These are phyloP conservation scores for Yarrowia porcina DNA, from an alignment of 805 yeast genomes.

Conservation along the genomic window DNA sequence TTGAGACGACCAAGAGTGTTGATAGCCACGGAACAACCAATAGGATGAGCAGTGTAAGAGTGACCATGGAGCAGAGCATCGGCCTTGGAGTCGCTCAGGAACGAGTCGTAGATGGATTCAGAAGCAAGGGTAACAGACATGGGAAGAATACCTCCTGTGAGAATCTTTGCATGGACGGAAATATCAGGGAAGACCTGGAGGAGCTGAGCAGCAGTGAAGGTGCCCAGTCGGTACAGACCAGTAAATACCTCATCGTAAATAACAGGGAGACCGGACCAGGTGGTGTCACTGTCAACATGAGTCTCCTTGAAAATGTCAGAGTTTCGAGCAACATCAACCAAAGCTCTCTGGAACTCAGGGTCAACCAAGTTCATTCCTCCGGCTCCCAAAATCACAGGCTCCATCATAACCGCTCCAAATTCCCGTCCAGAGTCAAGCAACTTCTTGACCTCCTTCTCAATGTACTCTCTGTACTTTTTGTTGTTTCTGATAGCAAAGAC, in stretches of 20 bases:
- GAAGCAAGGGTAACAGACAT: slow-evolving; percentile 32
- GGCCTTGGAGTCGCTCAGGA: slow-evolving; percentile 30
- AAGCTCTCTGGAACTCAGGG: slow-evolving; percentile 32
- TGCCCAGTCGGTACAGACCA: slow-evolving; percentile 34
- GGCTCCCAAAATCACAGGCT: slow-evolving; percentile 34
- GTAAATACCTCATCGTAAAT: slow-evolving; percentile 35
- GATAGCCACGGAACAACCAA: slow-evolving; percentile 33
- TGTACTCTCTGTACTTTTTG: slow-evolving; percentile 27
- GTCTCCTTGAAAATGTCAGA: slow-evolving; percentile 25
- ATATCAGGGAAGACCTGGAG: slow-evolving; percentile 32
- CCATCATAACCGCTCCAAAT: slow-evolving; percentile 34
- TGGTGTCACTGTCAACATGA: not conserved
- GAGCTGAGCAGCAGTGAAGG: slow-evolving; percentile 28
- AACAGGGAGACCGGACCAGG: slow-evolving; percentile 33
- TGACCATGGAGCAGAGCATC: slow-evolving; percentile 35
- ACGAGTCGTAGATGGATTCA: slow-evolving; percentile 31
- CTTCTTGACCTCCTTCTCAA: slow-evolving; percentile 20
- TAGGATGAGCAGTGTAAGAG: slow-evolving; percentile 35
- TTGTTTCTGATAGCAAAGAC: slow-evolving; percentile 28
- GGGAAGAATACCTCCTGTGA: slow-evolving; percentile 35
- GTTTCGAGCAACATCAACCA: slow-evolving; percentile 31
- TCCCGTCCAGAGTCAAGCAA: slow-evolving; percentile 28
- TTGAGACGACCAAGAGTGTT: slow-evolving; percentile 28
- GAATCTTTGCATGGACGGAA: slow-evolving; percentile 33
- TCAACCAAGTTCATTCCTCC: slow-evolving; percentile 34